Conservation (phyloP, 106 monocot genomes). For the Dactylorhiza incarnata region DNA sequence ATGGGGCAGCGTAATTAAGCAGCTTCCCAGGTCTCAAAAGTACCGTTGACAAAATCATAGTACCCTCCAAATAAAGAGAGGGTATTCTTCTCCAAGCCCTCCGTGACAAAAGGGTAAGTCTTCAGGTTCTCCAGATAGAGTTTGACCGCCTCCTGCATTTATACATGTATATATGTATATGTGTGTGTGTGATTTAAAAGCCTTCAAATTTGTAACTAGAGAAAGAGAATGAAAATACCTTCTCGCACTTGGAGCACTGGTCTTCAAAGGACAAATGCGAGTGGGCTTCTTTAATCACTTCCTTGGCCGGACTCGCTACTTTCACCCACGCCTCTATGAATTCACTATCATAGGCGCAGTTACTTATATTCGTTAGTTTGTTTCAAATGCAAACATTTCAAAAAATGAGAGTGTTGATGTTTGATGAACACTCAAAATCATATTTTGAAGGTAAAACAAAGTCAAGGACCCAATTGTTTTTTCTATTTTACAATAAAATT, state of each 20-base stretch:
- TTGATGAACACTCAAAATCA: no score
- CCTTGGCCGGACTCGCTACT: constrained; percentile 40
- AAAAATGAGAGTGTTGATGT: no score
- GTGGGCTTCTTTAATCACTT: constrained; percentile 33
- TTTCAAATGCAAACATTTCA: no score
- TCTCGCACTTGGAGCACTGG: constrained; percentile 59
- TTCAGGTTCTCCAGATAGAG: constrained; percentile 43
- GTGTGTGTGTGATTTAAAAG: not conserved
- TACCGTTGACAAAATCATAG: constrained; percentile 40
- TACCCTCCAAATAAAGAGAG: constrained; percentile 29
- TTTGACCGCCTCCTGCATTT: constrained; percentile 50
- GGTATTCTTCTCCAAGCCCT: constrained; percentile 40
- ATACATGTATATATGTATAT: not conserved
- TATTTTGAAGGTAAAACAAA: no score
- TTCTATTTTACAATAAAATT: no score
- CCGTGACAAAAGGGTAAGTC: constrained; percentile 47
- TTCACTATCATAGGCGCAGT: constrained; percentile 17
- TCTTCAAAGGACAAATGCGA: constrained; percentile 25
- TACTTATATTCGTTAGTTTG: no score
- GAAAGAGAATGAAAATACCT: constrained; percentile 19
- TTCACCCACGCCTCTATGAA: constrained; percentile 87
- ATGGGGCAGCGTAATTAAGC: no score
- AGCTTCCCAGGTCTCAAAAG: constrained; percentile 37
- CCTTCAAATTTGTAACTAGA: not conserved
- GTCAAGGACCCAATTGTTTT: no score